These are phyloP conservation scores for Peribolospora kevripleyi DNA, from an alignment of 768 basidiomycete species.

Conservation along the genomic window DNA sequence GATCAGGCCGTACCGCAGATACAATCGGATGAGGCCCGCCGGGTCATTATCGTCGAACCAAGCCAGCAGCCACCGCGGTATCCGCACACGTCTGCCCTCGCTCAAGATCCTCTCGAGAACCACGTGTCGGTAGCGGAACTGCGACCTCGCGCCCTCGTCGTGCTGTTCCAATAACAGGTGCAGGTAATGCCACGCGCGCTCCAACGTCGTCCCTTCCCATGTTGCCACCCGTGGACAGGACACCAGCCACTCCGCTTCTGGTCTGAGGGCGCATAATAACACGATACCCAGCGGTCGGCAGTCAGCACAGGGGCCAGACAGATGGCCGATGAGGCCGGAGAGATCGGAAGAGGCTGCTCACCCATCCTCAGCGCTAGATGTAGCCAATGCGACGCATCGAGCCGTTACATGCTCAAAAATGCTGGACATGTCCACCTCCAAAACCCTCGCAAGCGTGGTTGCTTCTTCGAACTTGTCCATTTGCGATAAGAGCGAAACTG, in stretches of 20 bases:
- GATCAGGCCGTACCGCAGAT: slow-evolving; percentile 53
- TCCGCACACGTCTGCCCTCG: slow-evolving; percentile 29
- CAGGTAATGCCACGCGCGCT: slow-evolving; percentile 71
- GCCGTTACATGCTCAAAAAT: slow-evolving; percentile 51
- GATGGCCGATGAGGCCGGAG: background rate
- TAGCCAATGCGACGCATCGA: slow-evolving; percentile 51
- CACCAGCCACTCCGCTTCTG: slow-evolving; percentile 56
- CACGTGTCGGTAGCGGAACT: slow-evolving; percentile 42
- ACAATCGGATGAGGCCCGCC: slow-evolving; percentile 58
- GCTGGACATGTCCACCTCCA: slow-evolving; percentile 67
- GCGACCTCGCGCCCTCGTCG: slow-evolving; percentile 45
- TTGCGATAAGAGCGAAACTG: slow-evolving; percentile 56
- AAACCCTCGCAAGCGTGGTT: slow-evolving; percentile 43
- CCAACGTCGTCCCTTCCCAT: slow-evolving; percentile 57
- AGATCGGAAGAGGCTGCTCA: background rate
- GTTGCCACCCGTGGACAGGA: slow-evolving; percentile 45
- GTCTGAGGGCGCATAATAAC: slow-evolving; percentile 21
- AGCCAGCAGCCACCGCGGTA: slow-evolving; percentile 65
- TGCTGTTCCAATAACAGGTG: slow-evolving; percentile 53
- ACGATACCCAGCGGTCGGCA: slow-evolving; percentile 4
- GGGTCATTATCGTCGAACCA: slow-evolving; percentile 39
- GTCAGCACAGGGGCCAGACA: background rate
- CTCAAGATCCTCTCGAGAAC: slow-evolving; percentile 53
- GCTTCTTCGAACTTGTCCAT: slow-evolving; percentile 55
- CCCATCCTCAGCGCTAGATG: slow-evolving; percentile 20